Percentiles rank a stretch among this genome's conserved stretches.
phyloP scores from a whole-genome alignment of 495 filamentous ascomycete species.

The Penicillium ucsense region DNA sequence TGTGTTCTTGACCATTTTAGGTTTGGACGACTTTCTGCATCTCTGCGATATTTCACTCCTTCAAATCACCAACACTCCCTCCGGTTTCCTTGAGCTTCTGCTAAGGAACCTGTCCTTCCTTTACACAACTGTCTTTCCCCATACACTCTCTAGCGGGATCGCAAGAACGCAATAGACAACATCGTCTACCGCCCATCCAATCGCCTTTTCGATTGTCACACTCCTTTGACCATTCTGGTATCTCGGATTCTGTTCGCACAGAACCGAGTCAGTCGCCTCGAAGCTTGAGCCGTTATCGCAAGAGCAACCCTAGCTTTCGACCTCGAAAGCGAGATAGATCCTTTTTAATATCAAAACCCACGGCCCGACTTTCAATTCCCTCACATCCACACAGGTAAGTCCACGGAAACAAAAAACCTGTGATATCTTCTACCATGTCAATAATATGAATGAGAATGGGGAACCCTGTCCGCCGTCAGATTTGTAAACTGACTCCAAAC shows the following conservation, averaged over 20 bases:
- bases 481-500: background rate
- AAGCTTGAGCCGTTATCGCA: no score
- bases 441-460: no score
- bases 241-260: no score
- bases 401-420: no score
- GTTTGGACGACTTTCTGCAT: slow-evolving; percentile 13
- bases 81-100: slow-evolving; percentile 17
- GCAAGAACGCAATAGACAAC: background rate
- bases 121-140: slow-evolving; percentile 2
- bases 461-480: no score
- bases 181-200: slow-evolving; percentile 4
- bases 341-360: no score
- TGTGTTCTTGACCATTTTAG: slow-evolving; percentile 15
- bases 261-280: no score
- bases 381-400: no score
- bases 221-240: slow-evolving; percentile 10
- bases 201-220: slow-evolving; percentile 17
- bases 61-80: slow-evolving; percentile 13
- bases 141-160: background rate
- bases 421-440: no score
- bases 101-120: slow-evolving; percentile 29
- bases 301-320: no score
- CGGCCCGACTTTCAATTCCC: no score
- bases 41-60: slow-evolving; percentile 21
- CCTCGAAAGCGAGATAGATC: no score